These are phyloP conservation scores for Rachicladosporium sp. DNA, from an alignment of 2,329 filamentous ascomycete species.

Conservation along the genomic window DNA sequence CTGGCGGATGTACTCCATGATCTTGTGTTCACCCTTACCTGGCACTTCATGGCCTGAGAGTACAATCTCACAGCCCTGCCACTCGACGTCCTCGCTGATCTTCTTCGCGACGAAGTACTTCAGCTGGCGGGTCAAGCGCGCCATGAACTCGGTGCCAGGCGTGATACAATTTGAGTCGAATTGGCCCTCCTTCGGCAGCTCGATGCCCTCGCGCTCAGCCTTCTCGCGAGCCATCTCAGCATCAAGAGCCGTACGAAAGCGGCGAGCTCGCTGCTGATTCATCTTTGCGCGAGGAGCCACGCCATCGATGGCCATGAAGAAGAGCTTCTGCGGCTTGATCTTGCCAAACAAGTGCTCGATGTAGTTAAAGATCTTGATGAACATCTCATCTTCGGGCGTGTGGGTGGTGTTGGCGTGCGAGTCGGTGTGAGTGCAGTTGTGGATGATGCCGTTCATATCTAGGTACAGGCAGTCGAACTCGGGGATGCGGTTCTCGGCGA, in stretches of 20 bases:
- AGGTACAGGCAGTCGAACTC: slow-evolving; percentile 97
- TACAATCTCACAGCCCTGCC: slow-evolving; percentile 93
- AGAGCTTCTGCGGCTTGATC: slow-evolving; percentile 95
- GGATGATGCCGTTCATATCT: slow-evolving; percentile 99
- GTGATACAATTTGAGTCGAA: slow-evolving; percentile 99
- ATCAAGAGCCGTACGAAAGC: slow-evolving; percentile 89
- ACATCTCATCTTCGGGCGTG: slow-evolving; percentile 97
- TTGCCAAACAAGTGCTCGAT: slow-evolving; percentile 98
- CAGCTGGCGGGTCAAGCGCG: slow-evolving; percentile 81
- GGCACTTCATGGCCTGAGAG: slow-evolving; percentile 96
- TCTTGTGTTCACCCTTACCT: slow-evolving; percentile 97
- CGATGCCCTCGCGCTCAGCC: slow-evolving; percentile 74
- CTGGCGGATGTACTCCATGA: slow-evolving; percentile 99
- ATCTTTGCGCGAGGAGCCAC: slow-evolving; percentile 97
- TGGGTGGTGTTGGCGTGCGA: slow-evolving; percentile 83
- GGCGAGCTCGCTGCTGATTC: slow-evolving; percentile 94
- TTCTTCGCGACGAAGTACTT: slow-evolving; percentile 99
- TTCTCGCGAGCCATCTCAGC: slow-evolving; percentile 82
- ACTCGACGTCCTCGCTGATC: slow-evolving; percentile 89
- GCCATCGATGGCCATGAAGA: slow-evolving; percentile 99
- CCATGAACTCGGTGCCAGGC: slow-evolving; percentile 95
- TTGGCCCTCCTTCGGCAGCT: slow-evolving; percentile 87
- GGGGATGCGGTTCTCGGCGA: slow-evolving; percentile 95
- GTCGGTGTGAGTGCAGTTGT: slow-evolving; percentile 98
- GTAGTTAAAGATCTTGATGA: slow-evolving; percentile 99